phyloP scores from a whole-genome alignment of 2,329 filamentous ascomycete genomes.

The Fusarium pseudograminearum region DNA sequence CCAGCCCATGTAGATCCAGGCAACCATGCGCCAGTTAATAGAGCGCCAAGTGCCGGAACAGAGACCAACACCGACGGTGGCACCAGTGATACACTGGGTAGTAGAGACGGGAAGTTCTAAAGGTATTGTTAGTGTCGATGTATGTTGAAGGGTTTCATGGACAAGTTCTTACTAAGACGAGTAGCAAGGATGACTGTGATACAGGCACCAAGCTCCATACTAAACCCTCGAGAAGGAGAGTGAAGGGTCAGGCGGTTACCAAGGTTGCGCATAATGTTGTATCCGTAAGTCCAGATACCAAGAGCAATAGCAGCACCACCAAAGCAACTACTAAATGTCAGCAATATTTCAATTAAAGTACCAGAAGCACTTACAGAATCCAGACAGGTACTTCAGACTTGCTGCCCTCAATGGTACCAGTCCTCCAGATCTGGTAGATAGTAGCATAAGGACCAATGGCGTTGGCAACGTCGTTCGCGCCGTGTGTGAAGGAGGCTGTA shows the following conservation, averaged over 20 bases:
- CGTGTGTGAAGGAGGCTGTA: slow-evolving; percentile 74
- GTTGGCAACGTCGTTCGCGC: slow-evolving; percentile 74
- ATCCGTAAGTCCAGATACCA: slow-evolving; percentile 72
- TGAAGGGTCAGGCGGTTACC: slow-evolving; percentile 72
- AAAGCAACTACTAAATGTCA: slow-evolving; percentile 52
- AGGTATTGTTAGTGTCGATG: not conserved
- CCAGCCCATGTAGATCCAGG: slow-evolving; percentile 71
- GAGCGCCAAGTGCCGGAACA: slow-evolving; percentile 69
- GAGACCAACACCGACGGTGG: slow-evolving; percentile 72
- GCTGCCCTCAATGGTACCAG: slow-evolving; percentile 56
- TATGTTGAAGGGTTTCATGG: accelerated
- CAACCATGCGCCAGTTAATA: slow-evolving; percentile 74
- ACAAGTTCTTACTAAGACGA: slow-evolving; percentile 60
- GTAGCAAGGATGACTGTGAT: slow-evolving; percentile 74
- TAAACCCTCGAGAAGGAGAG: slow-evolving; percentile 70
- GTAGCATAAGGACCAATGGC: slow-evolving; percentile 73
- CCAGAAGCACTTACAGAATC: slow-evolving; percentile 68
- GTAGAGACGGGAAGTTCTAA: slow-evolving; percentile 71
- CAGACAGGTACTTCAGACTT: slow-evolving; percentile 68
- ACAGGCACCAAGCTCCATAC: slow-evolving; percentile 70
- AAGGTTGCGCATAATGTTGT: slow-evolving; percentile 74
- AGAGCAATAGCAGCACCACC: slow-evolving; percentile 65
- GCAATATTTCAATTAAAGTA: no score
- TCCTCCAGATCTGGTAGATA: slow-evolving; percentile 70
- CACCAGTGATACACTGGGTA: slow-evolving; percentile 73